Percentiles rank a stretch among this genome's conserved stretches.
phyloP scores from a whole-genome alignment of 2,329 filamentous ascomycete species.

The Curvularia verruculosa region DNA sequence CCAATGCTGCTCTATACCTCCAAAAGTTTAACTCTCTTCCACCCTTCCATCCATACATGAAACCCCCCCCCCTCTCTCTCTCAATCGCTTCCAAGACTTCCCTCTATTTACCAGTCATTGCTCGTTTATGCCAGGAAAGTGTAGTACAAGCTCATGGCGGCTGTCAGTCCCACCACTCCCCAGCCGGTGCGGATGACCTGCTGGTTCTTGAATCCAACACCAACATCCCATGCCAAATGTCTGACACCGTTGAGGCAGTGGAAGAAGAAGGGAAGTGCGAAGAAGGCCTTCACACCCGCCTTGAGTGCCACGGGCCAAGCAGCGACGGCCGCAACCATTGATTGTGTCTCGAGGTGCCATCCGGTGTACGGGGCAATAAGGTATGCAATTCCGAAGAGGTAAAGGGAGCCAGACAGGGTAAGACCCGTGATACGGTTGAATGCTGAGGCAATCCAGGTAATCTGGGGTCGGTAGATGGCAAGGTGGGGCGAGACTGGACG shows the following conservation, averaged over 20 bases:
- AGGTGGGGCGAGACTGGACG: slow-evolving; percentile 88
- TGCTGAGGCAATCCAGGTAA: slow-evolving; percentile 80
- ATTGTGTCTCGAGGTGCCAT: slow-evolving; percentile 70
- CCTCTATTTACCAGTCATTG: neutral
- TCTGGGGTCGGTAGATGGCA: slow-evolving; percentile 80
- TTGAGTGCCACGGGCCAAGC: slow-evolving; percentile 66
- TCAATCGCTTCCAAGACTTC: neutral
- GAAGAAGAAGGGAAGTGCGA: slow-evolving; percentile 71
- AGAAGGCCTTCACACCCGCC: slow-evolving; percentile 62
- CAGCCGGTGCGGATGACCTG: slow-evolving; percentile 70
- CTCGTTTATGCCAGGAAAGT: slow-evolving; percentile 25
- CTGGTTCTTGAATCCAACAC: slow-evolving; percentile 66
- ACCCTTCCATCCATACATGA: neutral
- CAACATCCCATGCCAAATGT: slow-evolving; percentile 74
- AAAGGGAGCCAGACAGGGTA: slow-evolving; percentile 73
- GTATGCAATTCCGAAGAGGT: slow-evolving; percentile 81
- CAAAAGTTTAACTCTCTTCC: neutral
- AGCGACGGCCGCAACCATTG: slow-evolving; percentile 68
- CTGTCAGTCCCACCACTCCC: slow-evolving; percentile 64
- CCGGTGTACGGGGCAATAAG: slow-evolving; percentile 78
- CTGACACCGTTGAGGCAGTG: slow-evolving; percentile 72
- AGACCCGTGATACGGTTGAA: slow-evolving; percentile 86
- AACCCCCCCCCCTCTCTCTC: neutral
- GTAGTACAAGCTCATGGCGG: slow-evolving; percentile 47
- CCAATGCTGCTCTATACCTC: neutral